phyloP scores from a whole-genome alignment of 1,284 basidiomycete species.

The Apiotrichum domesticum region DNA sequence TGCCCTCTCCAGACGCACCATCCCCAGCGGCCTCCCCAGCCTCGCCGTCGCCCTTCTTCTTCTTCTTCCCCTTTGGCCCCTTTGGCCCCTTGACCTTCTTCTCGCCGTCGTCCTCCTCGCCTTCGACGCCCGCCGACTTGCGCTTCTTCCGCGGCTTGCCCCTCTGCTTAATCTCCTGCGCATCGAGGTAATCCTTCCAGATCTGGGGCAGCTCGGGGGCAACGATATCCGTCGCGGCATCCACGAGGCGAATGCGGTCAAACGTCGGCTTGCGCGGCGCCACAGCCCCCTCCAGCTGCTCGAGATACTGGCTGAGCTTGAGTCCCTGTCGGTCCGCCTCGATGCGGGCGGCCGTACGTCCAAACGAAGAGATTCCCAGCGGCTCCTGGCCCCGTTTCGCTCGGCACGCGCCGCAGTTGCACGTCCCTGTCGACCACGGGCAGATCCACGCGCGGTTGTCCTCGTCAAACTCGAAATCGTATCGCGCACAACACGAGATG shows the following conservation, averaged over 20 bases:
- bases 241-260: slow-evolving; percentile 34
- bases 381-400: background rate
- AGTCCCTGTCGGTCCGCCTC: slow-evolving; percentile 8
- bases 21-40: background rate
- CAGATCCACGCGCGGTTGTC: slow-evolving; percentile 40
- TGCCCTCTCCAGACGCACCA: too few species aligned
- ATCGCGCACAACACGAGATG: slow-evolving; percentile 38
- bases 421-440: slow-evolving; percentile 32
- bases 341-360: background rate
- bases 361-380: background rate
- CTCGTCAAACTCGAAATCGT: slow-evolving; percentile 40
- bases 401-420: background rate
- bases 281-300: slow-evolving; percentile 11
- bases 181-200: slow-evolving; percentile 8
- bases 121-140: background rate
- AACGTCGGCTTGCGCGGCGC: slow-evolving; percentile 16
- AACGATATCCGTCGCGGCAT: slow-evolving; percentile 24
- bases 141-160: background rate
- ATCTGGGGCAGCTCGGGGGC: slow-evolving; percentile 24
- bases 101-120: too few species aligned
- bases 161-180: background rate
- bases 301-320: slow-evolving; percentile 27
- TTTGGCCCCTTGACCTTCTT: background rate
- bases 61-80: background rate
- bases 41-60: background rate